Evolutionary conservation across 495 filamentous ascomycete species (phyloP).

Genomic region (Xylaria sp.): DNA sequence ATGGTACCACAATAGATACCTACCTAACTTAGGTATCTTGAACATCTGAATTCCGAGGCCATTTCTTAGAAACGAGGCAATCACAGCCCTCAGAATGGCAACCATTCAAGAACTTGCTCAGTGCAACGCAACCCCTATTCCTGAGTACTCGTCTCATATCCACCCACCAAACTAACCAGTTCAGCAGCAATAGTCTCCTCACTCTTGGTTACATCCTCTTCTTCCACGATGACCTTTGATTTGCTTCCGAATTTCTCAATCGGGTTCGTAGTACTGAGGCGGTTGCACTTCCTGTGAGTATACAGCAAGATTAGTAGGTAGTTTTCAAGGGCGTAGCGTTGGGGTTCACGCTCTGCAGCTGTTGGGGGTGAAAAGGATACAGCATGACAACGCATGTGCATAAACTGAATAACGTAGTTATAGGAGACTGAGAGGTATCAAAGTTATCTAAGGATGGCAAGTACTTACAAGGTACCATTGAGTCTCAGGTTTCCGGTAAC

Average conservation of each 20-base stretch:
- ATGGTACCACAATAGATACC: not conserved
- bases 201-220: not conserved
- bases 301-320: not conserved
- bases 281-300: conserved; percentile 12
- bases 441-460: not conserved
- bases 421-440: not conserved
- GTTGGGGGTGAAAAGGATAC: not conserved
- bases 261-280: not conserved
- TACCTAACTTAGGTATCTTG: not conserved
- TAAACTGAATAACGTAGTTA: not conserved
- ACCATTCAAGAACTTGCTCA: not conserved
- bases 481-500: conserved; percentile 8
- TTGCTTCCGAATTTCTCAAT: not conserved
- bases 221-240: not conserved
- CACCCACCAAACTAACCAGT: not conserved
- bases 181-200: not conserved
- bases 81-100: not conserved
- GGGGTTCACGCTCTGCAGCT: not conserved
- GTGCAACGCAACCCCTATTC: not conserved
- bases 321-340: no score
- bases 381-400: not conserved
- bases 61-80: not conserved
- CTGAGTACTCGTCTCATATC: not conserved
- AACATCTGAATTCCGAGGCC: not conserved
- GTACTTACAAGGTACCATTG: conserved; percentile 13